Base-by-base conservation (phyloP, 441 rosid species). In the Arabidopsis hybrid region DNA sequence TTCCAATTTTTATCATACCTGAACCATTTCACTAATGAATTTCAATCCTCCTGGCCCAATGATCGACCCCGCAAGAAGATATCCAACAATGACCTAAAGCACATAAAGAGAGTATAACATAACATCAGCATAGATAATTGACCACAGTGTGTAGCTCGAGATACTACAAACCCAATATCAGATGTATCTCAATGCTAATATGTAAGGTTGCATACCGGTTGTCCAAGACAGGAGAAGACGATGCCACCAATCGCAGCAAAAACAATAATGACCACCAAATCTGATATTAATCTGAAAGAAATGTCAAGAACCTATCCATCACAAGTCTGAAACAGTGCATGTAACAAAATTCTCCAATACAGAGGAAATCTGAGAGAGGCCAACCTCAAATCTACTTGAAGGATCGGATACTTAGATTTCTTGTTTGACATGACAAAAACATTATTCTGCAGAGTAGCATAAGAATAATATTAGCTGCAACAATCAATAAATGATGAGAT, bases 181-280 rank as follows among this genome's bases (percentile, higher is more conserved):
- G 42, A 77, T 59, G 32, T 21, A 34, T 42, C 21, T 67, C 39
- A 55, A 61, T 59, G 3, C 8, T 42, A 78, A 56, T 78, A 71
- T 13, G n/a, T 7, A 67, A 52, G 34, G 35, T 16, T 68, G 35
- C 98, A 82, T 70, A 95, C 98, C 83, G 99, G 98, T 81, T 95
- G 98, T 67, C 99, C 99, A 80, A 95, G 82, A 72, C 97, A 91
- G 16, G 99, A 92, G 83, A 91, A 93, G 74, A 91, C 32, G 61
- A 95, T 95, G 77, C 99, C 99, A 69, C 97, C 99, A 72, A 93
- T 86, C 12, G 99, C 97, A 71, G 97, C 99, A 84, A 93, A 95
- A 87, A 95, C 98, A 64, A 93, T 93, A 86, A 88, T 85, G 45
- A 93, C 95, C 80, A 91, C 99, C 84, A 95, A 80, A 85, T 95